phyloP scores from a whole-genome alignment of 2,329 filamentous ascomycete genomes.

The Sporothrix brunneoviolacea region DNA sequence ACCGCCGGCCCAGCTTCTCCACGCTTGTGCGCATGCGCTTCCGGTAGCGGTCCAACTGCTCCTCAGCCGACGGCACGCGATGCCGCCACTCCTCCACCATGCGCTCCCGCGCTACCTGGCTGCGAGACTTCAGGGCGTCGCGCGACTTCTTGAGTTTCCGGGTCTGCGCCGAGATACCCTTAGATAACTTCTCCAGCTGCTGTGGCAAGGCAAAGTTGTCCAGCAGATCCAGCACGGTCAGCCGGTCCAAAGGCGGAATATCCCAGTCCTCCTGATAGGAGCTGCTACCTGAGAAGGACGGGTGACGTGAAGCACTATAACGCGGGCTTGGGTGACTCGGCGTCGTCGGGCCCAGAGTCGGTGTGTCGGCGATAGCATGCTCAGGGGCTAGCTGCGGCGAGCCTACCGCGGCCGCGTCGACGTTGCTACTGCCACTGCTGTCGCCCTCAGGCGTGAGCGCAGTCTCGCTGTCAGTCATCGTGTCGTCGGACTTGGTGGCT shows the following conservation, averaged over 20 bases:
- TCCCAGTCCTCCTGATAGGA: constrained; percentile 89
- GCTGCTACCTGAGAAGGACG: constrained; percentile 76
- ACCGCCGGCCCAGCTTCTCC: constrained; percentile 76
- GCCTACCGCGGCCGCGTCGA: constrained; percentile 20
- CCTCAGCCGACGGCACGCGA: constrained; percentile 77
- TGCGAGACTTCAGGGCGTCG: constrained; percentile 69
- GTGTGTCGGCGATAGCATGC: constrained; percentile 40
- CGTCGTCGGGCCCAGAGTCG: constrained; percentile 38
- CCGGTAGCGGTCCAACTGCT: constrained; percentile 86
- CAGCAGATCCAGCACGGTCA: constrained; percentile 87
- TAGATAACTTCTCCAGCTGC: constrained; percentile 84
- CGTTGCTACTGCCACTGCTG: constrained; percentile 16
- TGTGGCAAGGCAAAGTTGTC: constrained; percentile 90
- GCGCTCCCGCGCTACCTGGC: constrained; percentile 73
- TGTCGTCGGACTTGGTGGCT: constrained; percentile 29
- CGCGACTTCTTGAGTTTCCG: constrained; percentile 78
- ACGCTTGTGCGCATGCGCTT: constrained; percentile 81
- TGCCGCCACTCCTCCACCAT: constrained; percentile 92
- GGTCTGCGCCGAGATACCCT: constrained; percentile 71
- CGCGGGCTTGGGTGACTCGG: constrained; percentile 11
- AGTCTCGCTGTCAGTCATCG: constrained; percentile 37
- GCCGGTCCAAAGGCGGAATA: constrained; percentile 79
- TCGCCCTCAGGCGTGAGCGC: constrained; percentile 37
- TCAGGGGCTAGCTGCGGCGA: constrained; percentile 42
- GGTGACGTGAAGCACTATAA: constrained; percentile 57